Evolutionary conservation across 2,329 filamentous ascomycete species (phyloP).

Genomic region (Raffaelea albimanens): DNA sequence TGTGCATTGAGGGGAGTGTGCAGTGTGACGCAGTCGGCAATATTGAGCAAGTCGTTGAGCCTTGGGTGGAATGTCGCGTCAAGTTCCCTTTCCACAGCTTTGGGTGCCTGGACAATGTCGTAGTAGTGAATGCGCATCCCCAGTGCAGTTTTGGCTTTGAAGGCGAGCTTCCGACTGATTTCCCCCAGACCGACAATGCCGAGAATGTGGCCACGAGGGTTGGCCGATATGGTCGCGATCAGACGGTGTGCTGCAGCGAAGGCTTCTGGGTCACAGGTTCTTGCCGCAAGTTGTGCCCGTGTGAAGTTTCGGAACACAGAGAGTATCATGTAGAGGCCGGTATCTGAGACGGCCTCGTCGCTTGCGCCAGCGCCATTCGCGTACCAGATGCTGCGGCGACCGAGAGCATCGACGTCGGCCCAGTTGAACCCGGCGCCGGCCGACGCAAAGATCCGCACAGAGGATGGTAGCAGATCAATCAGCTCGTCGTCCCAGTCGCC

Average conservation of each 20-base stretch:
- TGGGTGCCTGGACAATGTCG: conserved; percentile 33
- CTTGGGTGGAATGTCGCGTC: conserved; percentile 9
- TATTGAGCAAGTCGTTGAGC: conserved; percentile 34
- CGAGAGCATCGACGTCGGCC: conserved; percentile 43
- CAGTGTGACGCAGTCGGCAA: conserved; percentile 38
- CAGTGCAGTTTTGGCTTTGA: conserved; percentile 40
- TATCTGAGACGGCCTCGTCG: conserved; percentile 33
- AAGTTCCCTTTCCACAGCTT: conserved; percentile 21
- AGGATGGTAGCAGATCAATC: conserved; percentile 30
- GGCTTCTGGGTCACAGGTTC: conserved; percentile 25
- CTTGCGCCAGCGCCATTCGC: conserved; percentile 31
- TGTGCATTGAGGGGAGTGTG: conserved; percentile 33
- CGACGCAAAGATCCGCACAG: conserved; percentile 47
- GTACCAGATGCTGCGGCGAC: conserved; percentile 28
- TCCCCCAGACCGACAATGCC: conserved; percentile 52
- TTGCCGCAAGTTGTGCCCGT: conserved; percentile 35
- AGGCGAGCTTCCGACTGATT: conserved; percentile 40
- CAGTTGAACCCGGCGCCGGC: conserved; percentile 55
- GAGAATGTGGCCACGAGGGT: conserved; percentile 41
- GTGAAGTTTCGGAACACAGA: conserved; percentile 41
- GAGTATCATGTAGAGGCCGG: conserved; percentile 30
- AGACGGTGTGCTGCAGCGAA: background rate
- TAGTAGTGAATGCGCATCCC: conserved; percentile 49
- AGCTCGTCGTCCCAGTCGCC: conserved; percentile 13
- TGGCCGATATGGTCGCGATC: conserved; percentile 16